phyloP scores from a whole-genome alignment of 2,329 filamentous ascomycete genomes.

The Ceratocystis destructans region DNA sequence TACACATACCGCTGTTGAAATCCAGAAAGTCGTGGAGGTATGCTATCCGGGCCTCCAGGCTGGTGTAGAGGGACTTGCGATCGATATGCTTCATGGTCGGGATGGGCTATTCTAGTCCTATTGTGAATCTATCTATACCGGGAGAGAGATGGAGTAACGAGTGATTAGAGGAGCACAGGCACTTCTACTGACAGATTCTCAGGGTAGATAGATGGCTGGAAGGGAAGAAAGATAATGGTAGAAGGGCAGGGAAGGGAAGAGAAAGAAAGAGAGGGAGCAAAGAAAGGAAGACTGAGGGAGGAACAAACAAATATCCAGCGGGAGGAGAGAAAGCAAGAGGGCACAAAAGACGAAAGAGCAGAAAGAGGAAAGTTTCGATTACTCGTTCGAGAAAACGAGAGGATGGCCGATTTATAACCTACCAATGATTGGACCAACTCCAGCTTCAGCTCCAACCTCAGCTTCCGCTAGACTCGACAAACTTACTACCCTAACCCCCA shows the following conservation, averaged over 20 bases:
- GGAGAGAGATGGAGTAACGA: neutral
- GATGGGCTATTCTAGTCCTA: neutral
- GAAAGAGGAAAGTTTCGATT: neutral
- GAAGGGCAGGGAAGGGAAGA: neutral
- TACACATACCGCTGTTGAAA: constrained; percentile 50
- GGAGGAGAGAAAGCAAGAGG: neutral
- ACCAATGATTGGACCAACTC: neutral
- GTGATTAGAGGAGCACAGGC: neutral
- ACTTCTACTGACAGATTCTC: neutral
- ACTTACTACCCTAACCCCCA: neutral
- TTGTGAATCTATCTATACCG: neutral
- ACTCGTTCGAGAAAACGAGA: neutral
- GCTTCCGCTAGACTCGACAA: neutral
- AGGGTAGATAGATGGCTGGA: neutral
- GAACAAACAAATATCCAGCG: neutral
- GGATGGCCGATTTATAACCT: neutral
- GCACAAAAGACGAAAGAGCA: neutral
- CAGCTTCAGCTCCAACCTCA: too few relatives aligned
- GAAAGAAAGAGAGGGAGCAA: neutral
- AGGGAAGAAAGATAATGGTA: neutral
- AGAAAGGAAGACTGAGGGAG: neutral
- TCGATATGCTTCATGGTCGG: constrained; percentile 46
- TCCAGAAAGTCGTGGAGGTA: constrained; percentile 67
- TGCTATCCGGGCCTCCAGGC: constrained; percentile 52
- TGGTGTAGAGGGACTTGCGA: constrained; percentile 57